These are phyloP conservation scores for Phaffia tasmanica DNA, from an alignment of 768 basidiomycete species.

Conservation along the genomic window DNA sequence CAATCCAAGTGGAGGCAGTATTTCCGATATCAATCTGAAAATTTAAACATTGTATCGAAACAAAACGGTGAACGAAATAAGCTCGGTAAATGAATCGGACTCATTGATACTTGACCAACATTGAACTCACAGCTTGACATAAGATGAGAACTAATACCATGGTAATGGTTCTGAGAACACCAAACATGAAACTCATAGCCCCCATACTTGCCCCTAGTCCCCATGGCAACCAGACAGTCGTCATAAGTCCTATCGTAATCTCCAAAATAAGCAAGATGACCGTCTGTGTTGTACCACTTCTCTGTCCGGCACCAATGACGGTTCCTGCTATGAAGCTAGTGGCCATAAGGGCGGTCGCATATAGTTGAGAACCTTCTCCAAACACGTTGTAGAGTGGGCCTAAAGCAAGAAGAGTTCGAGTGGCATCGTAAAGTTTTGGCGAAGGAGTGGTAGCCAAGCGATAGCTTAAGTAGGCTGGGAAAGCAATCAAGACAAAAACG, in stretches of 20 bases:
- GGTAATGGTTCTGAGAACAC: conserved; percentile 77
- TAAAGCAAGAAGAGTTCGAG: conserved; percentile 73
- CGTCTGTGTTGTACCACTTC: conserved; percentile 80
- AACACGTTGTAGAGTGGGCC: conserved; percentile 95
- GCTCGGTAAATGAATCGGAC: not conserved
- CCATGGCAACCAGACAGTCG: conserved; percentile 89
- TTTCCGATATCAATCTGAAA: conserved; percentile 68
- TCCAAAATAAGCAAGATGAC: conserved; percentile 82
- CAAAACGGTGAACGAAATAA: conserved; percentile 17
- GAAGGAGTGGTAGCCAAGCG: conserved; percentile 71
- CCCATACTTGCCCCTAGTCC: conserved; percentile 95
- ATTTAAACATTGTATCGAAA: conserved; percentile 13
- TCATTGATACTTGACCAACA: not conserved
- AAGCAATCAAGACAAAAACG: conserved; percentile 59
- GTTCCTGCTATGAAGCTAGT: conserved; percentile 73
- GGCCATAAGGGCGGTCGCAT: conserved; percentile 65
- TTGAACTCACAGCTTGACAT: conserved; percentile 49
- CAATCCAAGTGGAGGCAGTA: conserved; percentile 79
- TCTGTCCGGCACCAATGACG: conserved; percentile 79
- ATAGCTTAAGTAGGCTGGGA: conserved; percentile 62
- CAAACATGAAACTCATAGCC: conserved; percentile 82
- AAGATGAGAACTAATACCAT: conserved; percentile 77
- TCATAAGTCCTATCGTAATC: conserved; percentile 59
- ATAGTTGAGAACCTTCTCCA: conserved; percentile 78
- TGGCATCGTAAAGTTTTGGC: conserved; percentile 88